phyloP scores from a whole-genome alignment of 2,329 filamentous ascomycete species.

The Chalara sp. region DNA sequence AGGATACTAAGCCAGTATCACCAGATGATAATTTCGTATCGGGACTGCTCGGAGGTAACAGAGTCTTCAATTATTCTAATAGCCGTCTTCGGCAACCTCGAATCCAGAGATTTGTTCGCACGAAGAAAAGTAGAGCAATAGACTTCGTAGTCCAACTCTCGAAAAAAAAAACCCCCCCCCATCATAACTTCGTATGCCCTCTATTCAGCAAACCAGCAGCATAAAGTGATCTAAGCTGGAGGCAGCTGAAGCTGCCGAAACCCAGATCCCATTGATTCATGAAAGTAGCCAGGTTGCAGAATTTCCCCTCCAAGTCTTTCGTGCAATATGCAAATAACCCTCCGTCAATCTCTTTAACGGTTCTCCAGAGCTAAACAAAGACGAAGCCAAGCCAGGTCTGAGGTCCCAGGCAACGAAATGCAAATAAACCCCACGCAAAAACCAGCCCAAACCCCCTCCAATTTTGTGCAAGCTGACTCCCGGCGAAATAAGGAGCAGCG shows the following conservation, averaged over 20 bases:
- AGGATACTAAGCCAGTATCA: no score
- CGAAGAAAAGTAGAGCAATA: not conserved
- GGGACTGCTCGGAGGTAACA: not conserved
- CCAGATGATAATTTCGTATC: no score
- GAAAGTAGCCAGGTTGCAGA: not conserved
- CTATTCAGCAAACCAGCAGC: not conserved
- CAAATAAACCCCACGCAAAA: not conserved
- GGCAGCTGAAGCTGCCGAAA: not conserved
- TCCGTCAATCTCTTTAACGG: not conserved
- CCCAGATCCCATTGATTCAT: not conserved
- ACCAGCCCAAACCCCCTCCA: not conserved
- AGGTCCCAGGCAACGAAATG: not conserved
- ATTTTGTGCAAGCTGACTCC: not conserved
- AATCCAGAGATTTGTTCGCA: not conserved
- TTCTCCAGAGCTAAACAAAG: not conserved
- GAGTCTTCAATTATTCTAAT: not conserved
- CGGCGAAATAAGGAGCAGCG: constrained; percentile 5
- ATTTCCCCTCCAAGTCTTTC: not conserved
- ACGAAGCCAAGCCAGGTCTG: not conserved
- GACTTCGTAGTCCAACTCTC: not conserved
- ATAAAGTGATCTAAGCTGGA: not conserved
- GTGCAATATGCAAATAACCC: not conserved
- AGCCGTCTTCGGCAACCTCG: not conserved
- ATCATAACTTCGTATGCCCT: not conserved
- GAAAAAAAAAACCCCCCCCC: not conserved